Base-by-base conservation (phyloP, 306 rosid genomes). In the Prunus kanzakura region DNA sequence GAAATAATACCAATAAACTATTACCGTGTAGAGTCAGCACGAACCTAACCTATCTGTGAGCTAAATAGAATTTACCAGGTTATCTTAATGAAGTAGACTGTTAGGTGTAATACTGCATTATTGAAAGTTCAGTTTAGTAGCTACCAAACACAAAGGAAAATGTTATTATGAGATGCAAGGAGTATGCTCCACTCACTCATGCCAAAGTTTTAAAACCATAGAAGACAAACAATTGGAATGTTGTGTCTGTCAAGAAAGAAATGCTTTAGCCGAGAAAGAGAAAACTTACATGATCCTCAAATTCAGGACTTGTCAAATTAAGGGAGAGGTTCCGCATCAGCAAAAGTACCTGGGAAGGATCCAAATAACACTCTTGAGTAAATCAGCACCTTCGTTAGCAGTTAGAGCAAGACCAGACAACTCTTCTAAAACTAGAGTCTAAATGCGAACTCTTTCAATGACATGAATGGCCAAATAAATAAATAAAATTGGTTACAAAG, bases 241-340 rank as follows among this genome's bases (percentile, higher is more conserved):
- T 52, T 27, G 32, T 27, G 27, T 56, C 62, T 65, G 76, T 11
- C 10, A 56, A 81, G 43, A 65, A 49, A 66, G 35, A 81, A 30
- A 58, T 18, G 10, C 9, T 0, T 56, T 25, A 35, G 29, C 15
- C 27, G 54, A 64, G 32, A 75, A 64, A 29, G 73, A 80, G 38
- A 67, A 67, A 30, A 76, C 97, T 90, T 84, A 90, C 98, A 80
- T 91, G 93, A 78, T 85, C 85, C 77, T 90, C 91, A 79, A 92
- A 90, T 62, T 90, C 86, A 0, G 98, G 96, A 71, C 93, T 92
- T 62, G n/a, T 79, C 79, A 95, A 84, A 84, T 95, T 95, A 75
- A 87, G 58, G 54, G 93, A 78, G 76, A 95, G 96, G 61, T 92
- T 92, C 80, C 78, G 90, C 97, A 95, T 92, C 86, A 95, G 86